Conservation (phyloP, 1,284 basidiomycete species). For the Microbotryum scabiosae region DNA sequence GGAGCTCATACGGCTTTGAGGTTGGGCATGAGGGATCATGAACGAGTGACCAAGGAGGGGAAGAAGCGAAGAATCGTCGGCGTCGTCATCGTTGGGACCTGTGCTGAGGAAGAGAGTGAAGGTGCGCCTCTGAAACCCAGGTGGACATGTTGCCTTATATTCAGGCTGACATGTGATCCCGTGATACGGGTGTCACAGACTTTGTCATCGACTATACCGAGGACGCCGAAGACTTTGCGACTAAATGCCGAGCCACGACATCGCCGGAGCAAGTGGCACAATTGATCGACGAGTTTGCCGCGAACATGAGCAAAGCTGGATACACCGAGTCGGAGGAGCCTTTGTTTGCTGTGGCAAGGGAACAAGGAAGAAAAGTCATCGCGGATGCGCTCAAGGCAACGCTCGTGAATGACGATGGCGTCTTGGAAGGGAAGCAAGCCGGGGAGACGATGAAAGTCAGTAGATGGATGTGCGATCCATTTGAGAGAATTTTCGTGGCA, state of each 20-base stretch:
- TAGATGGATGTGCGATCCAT: too few species aligned
- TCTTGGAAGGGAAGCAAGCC: neutral
- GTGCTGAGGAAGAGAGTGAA: slow-evolving; percentile 8
- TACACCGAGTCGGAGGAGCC: neutral
- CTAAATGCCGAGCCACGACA: neutral
- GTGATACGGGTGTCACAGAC: neutral
- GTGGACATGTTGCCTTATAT: neutral
- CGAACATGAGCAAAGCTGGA: slow-evolving; percentile 1
- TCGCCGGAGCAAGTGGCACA: neutral
- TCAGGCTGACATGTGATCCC: neutral
- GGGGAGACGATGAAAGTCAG: slow-evolving; percentile 2
- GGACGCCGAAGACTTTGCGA: slow-evolving; percentile 2
- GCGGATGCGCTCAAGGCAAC: neutral
- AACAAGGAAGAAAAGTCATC: neutral
- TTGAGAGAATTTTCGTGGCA: too few species aligned
- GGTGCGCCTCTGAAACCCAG: neutral
- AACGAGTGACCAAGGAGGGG: neutral
- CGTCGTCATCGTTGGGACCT: slow-evolving; percentile 1
- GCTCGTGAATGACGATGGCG: slow-evolving; percentile 6
- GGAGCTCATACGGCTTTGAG: slow-evolving; percentile 9
- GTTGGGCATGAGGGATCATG: neutral
- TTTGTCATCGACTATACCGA: neutral
- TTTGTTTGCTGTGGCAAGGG: neutral
- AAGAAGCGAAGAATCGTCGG: neutral
- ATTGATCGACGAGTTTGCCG: neutral